Conservation (phyloP, 2,329 filamentous ascomycete genomes). For the Talaromyces sp. region DNA sequence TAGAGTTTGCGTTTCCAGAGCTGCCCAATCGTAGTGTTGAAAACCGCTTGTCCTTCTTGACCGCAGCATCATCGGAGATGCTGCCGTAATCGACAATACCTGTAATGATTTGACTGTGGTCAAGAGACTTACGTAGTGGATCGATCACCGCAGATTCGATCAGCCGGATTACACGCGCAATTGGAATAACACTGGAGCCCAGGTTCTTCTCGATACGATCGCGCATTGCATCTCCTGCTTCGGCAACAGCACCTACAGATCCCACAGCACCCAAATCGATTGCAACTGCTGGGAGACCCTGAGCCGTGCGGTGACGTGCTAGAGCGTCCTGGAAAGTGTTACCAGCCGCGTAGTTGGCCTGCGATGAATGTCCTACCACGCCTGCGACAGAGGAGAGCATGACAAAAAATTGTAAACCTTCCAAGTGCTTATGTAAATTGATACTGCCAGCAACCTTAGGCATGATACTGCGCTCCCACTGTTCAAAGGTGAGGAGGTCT, state of each 20-base stretch:
- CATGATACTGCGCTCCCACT: slow-evolving; percentile 23
- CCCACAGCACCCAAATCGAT: slow-evolving; percentile 28
- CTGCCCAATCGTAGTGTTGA: no score
- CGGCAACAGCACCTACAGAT: slow-evolving; percentile 24
- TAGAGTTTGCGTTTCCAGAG: no score
- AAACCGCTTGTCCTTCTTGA: no score
- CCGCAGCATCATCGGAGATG: no score
- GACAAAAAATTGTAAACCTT: slow-evolving; percentile 36
- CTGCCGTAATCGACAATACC: no score
- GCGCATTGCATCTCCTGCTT: neutral
- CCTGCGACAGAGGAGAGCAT: slow-evolving; percentile 29
- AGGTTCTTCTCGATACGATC: neutral
- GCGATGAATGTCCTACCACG: slow-evolving; percentile 28
- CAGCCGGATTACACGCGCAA: no score
- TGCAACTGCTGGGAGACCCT: slow-evolving; percentile 16
- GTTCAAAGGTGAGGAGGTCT: slow-evolving; percentile 26
- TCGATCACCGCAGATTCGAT: no score
- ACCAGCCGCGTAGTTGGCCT: slow-evolving; percentile 33
- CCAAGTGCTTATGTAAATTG: slow-evolving; percentile 18
- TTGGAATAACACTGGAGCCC: no score
- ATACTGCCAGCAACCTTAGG: slow-evolving; percentile 39
- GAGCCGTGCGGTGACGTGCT: slow-evolving; percentile 11
- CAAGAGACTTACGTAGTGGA: no score
- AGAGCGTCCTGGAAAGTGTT: slow-evolving; percentile 21
- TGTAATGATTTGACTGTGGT: no score